A percentile compares a stretch with the other conserved stretches of the same genome.
phyloP scores from a whole-genome alignment of 768 basidiomycete genomes.

The Strobilomyces dryophilus region DNA sequence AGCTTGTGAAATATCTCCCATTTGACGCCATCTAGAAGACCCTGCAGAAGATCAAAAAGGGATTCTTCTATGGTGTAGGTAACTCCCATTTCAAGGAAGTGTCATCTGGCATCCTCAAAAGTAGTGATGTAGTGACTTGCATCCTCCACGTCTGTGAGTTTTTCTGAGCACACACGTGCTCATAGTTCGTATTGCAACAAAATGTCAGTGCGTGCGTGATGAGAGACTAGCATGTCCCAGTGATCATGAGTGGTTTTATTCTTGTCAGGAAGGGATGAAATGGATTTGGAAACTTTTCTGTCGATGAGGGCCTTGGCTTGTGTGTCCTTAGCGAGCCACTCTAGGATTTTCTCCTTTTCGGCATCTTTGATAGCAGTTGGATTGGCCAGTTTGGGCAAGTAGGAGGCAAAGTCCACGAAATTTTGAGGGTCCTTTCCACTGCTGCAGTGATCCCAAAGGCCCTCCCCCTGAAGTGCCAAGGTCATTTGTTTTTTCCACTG shows the following conservation, averaged over 20 bases:
- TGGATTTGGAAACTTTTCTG: background rate
- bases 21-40: background rate
- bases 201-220: accelerated
- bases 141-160: background rate
- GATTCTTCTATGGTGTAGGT: background rate
- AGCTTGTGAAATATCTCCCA: background rate
- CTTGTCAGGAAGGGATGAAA: accelerated
- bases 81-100: background rate
- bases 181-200: background rate
- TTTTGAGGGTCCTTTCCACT: background rate
- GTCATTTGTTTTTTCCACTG: background rate
- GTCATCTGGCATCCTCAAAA: background rate
- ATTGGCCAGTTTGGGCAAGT: background rate
- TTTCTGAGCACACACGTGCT: accelerated
- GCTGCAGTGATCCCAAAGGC: constrained; percentile 4
- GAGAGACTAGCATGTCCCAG: background rate
- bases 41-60: background rate
- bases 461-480: background rate
- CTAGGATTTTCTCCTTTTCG: background rate
- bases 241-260: background rate
- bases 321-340: background rate
- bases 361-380: too few species aligned
- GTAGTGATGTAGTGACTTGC: background rate
- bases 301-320: constrained; percentile 6
- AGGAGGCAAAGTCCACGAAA: background rate